phyloP scores from a whole-genome alignment of 768 basidiomycete species.

The Paxillus rubicundulus region DNA sequence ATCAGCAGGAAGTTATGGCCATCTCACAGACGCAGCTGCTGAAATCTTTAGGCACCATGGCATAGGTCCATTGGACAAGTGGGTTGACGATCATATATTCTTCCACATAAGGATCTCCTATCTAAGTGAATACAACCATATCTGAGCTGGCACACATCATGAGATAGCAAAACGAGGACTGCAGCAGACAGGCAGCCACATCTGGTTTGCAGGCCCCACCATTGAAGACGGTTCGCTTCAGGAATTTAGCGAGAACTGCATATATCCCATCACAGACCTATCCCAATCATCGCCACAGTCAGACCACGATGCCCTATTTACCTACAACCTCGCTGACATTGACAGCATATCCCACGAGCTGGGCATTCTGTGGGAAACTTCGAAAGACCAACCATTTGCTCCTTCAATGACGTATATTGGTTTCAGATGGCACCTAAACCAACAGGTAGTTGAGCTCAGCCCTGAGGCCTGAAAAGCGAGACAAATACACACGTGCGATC shows the following conservation, averaged over 20 bases:
- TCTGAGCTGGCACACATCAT: too few species aligned
- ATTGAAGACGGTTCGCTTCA: too few species aligned
- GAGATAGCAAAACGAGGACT: too few species aligned
- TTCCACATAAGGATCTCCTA: not conserved
- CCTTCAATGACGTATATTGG: slow-evolving; percentile 15
- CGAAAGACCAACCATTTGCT: slow-evolving; percentile 7
- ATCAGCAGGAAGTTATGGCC: not conserved
- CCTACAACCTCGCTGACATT: not conserved
- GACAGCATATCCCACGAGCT: not conserved
- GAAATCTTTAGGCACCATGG: not conserved
- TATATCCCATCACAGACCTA: too few species aligned
- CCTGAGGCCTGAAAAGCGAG: slow-evolving; percentile 25
- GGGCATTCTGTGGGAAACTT: slow-evolving; percentile 3
- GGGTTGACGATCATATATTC: not conserved
- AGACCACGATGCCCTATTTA: not conserved
- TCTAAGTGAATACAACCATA: not conserved
- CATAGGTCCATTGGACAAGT: not conserved
- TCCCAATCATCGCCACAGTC: too few species aligned
- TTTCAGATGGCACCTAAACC: slow-evolving; percentile 36
- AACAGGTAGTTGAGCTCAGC: slow-evolving; percentile 24
- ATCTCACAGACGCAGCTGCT: not conserved
- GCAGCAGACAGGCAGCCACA: too few species aligned
- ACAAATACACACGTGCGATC: slow-evolving; percentile 8
- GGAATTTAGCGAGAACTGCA: too few species aligned
- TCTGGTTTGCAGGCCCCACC: too few species aligned